Evolutionary conservation across 2,329 filamentous ascomycete genomes (phyloP).

Genomic region (Diplodia intermedia): DNA sequence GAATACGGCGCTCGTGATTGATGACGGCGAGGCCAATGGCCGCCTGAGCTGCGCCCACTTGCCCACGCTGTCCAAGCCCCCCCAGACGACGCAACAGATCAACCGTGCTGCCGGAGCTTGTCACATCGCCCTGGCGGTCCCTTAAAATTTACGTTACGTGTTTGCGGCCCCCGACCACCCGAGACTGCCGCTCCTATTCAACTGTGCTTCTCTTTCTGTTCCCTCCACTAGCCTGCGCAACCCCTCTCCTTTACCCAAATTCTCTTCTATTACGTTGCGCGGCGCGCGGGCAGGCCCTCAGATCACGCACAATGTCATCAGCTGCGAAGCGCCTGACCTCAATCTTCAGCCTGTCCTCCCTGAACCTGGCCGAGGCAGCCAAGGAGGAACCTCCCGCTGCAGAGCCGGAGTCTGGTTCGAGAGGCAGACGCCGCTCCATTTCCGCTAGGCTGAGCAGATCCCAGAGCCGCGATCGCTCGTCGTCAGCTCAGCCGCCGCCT

Average conservation of each 20-base stretch:
- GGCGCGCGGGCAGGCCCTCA: slow-evolving; percentile 25
- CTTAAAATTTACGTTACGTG: slow-evolving; percentile 32
- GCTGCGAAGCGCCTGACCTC: slow-evolving; percentile 32
- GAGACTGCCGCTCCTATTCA: slow-evolving; percentile 28
- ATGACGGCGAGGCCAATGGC: slow-evolving; percentile 29
- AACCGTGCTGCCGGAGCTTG: slow-evolving; percentile 26
- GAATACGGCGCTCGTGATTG: slow-evolving; percentile 25
- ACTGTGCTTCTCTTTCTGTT: background rate
- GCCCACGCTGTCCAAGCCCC: slow-evolving; percentile 27
- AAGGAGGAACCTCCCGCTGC: slow-evolving; percentile 24
- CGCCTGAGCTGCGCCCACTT: slow-evolving; percentile 25
- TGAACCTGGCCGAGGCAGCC: slow-evolving; percentile 25
- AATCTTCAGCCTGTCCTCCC: slow-evolving; percentile 29
- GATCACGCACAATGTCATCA: slow-evolving; percentile 26
- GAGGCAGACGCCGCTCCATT: slow-evolving; percentile 28
- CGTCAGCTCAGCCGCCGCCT: slow-evolving; percentile 11
- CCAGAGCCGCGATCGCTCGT: slow-evolving; percentile 27
- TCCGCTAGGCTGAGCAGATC: slow-evolving; percentile 30
- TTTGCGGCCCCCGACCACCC: slow-evolving; percentile 4
- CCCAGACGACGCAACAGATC: slow-evolving; percentile 30
- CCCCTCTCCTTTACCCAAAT: slow-evolving; percentile 21
- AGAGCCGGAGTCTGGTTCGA: slow-evolving; percentile 18
- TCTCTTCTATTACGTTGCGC: slow-evolving; percentile 23
- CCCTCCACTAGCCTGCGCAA: slow-evolving; percentile 15
- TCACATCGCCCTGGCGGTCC: slow-evolving; percentile 31